These are phyloP conservation scores for Alternaria arbusti DNA, from an alignment of 2,329 filamentous ascomycete genomes.

Conservation along the genomic window DNA sequence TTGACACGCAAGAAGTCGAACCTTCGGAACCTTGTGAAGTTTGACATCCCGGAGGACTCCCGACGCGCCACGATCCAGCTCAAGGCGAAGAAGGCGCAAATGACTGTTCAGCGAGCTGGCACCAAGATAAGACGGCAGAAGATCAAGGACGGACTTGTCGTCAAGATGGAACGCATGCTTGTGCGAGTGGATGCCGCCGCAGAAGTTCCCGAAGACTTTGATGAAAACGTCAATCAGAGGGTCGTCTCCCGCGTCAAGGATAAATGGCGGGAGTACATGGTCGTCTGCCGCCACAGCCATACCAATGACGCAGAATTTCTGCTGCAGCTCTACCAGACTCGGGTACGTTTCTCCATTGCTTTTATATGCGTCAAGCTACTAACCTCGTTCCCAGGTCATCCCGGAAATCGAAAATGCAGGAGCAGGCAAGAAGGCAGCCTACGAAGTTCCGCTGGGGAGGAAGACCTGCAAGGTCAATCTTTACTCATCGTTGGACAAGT, in stretches of 20 bases:
- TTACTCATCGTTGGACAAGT: constrained; percentile 71
- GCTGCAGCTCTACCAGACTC: constrained; percentile 66
- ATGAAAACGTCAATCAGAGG: constrained; percentile 67
- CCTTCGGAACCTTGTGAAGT: constrained; percentile 50
- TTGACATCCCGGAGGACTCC: constrained; percentile 51
- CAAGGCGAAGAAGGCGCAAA: constrained; percentile 49
- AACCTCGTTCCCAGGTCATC: constrained; percentile 54
- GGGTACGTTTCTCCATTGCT: constrained; percentile 43
- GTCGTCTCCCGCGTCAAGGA: constrained; percentile 65
- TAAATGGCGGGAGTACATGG: constrained; percentile 70
- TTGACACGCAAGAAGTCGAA: constrained; percentile 36
- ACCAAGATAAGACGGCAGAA: constrained; percentile 49
- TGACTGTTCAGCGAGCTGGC: constrained; percentile 44
- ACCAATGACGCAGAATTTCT: constrained; percentile 62
- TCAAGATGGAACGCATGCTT: constrained; percentile 74
- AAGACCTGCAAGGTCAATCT: constrained; percentile 65
- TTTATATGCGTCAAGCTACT: background rate
- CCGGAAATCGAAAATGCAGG: constrained; percentile 62
- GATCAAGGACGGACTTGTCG: constrained; percentile 64
- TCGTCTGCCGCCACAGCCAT: constrained; percentile 65
- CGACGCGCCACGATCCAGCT: constrained; percentile 47
- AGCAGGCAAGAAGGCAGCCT: constrained; percentile 61
- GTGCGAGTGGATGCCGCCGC: constrained; percentile 64
- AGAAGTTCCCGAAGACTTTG: constrained; percentile 65
- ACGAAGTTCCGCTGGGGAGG: constrained; percentile 63